Percentiles rank a stretch among this genome's conserved stretches.
Evolutionary conservation across 2,329 filamentous ascomycete species (phyloP).

Genomic region (Tolypocladium cylindrosporum): DNA sequence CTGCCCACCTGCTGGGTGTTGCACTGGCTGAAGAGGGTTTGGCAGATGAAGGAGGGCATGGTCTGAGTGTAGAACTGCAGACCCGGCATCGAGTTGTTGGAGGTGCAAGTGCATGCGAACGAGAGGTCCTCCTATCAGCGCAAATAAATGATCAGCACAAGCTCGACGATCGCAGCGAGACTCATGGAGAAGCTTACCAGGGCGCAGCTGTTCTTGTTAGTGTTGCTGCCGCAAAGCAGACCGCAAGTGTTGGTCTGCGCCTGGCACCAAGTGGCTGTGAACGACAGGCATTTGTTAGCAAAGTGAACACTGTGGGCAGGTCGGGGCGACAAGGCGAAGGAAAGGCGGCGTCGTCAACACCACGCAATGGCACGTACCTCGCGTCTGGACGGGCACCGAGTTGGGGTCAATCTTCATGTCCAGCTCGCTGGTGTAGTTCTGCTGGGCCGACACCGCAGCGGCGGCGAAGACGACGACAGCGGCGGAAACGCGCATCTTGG

Average conservation of each 20-base stretch:
- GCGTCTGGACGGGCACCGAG: constrained; percentile 19
- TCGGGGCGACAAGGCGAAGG: not conserved
- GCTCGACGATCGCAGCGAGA: not conserved
- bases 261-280: constrained; percentile 39
- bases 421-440: constrained; percentile 33
- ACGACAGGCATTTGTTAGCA: constrained; percentile 2
- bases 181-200: constrained; percentile 25
- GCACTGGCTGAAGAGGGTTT: constrained; percentile 37
- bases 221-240: constrained; percentile 31
- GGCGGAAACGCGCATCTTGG: constrained; percentile 29
- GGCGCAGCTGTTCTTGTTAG: constrained; percentile 32
- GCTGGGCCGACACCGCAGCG: constrained; percentile 30
- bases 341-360: not conserved
- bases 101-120: constrained; percentile 38
- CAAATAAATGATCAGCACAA: constrained; percentile 1
- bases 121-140: constrained; percentile 24
- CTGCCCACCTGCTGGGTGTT: constrained; percentile 30
- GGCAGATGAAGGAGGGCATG: constrained; percentile 42
- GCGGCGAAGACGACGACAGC: constrained; percentile 34
- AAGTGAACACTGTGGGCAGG: not conserved
- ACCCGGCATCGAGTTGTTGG: constrained; percentile 37
- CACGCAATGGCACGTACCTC: constrained; percentile 27
- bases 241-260: constrained; percentile 40
- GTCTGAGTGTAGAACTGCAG: constrained; percentile 45
- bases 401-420: constrained; percentile 31